These are phyloP conservation scores for Diatrype stigma DNA, from an alignment of 2,329 filamentous ascomycete genomes.

Conservation along the genomic window DNA sequence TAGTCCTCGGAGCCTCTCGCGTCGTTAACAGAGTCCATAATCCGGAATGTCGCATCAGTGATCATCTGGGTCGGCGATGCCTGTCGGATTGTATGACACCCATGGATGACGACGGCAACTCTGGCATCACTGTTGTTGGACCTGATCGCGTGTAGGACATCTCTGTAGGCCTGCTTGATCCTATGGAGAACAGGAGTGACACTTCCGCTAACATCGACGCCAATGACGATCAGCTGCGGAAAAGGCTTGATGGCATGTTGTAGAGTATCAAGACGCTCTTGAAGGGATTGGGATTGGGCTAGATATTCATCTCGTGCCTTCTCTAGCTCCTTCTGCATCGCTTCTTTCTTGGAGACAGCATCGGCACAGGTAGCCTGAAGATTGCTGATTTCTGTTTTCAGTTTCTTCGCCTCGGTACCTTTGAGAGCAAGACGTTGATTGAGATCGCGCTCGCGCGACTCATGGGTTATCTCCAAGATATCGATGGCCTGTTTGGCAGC, in stretches of 20 bases:
- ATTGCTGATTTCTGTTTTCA: constrained; percentile 1
- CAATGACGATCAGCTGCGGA: constrained; percentile 5
- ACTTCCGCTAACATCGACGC: constrained; percentile 9
- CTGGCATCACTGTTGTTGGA: constrained; percentile 4
- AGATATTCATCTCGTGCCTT: constrained; percentile 1
- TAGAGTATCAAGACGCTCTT: constrained; percentile 4
- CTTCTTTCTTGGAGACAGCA: constrained; percentile 2
- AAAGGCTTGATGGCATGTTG: constrained; percentile 6
- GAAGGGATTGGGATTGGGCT: constrained; percentile 2
- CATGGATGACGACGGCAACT: constrained; percentile 9
- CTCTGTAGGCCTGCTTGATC: constrained; percentile 9
- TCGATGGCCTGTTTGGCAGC: background rate
- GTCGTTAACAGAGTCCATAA: background rate
- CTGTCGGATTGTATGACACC: background rate
- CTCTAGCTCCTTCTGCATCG: background rate
- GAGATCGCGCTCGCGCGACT: constrained; percentile 2
- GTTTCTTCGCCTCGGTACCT: background rate
- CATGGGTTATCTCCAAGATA: background rate
- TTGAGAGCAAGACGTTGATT: constrained; percentile 3
- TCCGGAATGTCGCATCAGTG: constrained; percentile 3
- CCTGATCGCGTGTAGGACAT: constrained; percentile 6
- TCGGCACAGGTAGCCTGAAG: constrained; percentile 1
- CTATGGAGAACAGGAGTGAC: background rate
- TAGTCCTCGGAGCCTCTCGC: constrained; percentile 4
- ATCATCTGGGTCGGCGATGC: constrained; percentile 3